Percentiles rank a stretch among this genome's conserved stretches.
Evolutionary conservation across 2,329 filamentous ascomycete genomes (phyloP).

Genomic region (Fusarium pininemorale): DNA sequence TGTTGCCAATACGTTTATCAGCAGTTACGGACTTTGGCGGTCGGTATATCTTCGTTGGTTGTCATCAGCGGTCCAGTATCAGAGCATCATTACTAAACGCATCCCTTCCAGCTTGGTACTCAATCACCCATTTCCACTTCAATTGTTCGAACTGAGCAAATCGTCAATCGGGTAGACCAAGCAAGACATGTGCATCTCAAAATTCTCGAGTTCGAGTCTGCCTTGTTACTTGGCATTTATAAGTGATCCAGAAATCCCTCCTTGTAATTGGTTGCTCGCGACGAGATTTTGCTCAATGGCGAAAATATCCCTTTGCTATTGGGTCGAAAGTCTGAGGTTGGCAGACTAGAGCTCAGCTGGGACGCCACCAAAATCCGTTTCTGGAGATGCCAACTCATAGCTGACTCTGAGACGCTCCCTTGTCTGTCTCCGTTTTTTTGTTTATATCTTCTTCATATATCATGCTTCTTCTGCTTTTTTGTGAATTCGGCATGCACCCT

Average conservation of each 20-base stretch:
- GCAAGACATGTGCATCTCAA: neutral
- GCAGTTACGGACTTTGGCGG: rapidly evolving
- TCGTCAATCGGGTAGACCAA: rapidly evolving
- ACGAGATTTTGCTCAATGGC: rapidly evolving
- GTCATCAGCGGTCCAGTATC: neutral
- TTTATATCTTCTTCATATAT: too few species aligned
- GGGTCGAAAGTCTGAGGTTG: neutral
- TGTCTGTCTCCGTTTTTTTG: too few species aligned
- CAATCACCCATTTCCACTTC: neutral
- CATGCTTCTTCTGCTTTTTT: neutral
- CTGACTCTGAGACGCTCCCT: neutral
- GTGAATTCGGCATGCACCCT: rapidly evolving
- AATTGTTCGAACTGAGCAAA: rapidly evolving
- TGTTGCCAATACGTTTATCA: rapidly evolving
- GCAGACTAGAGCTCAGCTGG: neutral
- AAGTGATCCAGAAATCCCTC: neutral
- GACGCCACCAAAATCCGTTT: neutral
- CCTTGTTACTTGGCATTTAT: neutral
- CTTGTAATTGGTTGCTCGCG: rapidly evolving
- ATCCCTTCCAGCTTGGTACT: rapidly evolving
- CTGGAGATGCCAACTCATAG: neutral
- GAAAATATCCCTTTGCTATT: neutral
- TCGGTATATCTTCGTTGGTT: neutral
- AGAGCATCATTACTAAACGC: neutral
- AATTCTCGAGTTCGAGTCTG: rapidly evolving